A percentile compares a stretch with the other conserved stretches of the same genome.
Conservation (phyloP, 148 eudicot species). For the Nepenthes gracilis region DNA sequence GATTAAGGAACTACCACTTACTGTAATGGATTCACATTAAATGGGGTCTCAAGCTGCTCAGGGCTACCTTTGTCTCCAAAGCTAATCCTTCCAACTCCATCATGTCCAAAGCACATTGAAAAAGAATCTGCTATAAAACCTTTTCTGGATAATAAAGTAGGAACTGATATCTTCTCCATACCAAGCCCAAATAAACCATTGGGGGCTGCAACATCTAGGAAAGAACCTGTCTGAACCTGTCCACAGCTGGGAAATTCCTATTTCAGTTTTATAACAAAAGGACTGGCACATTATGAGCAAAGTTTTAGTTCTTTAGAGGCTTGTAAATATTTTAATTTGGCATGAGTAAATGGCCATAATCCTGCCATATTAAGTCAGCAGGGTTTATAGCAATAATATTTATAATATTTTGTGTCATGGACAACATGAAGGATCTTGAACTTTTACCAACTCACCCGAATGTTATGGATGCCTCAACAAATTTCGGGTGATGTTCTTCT, state of each 20-base stretch:
- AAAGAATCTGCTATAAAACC: constrained; percentile 76
- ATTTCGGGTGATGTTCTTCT: constrained; percentile 37
- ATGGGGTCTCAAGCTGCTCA: constrained; percentile 68
- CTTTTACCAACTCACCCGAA: constrained; percentile 62
- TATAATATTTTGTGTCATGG: neutral
- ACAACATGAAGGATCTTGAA: neutral
- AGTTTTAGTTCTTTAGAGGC: too few species aligned
- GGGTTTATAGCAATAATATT: neutral
- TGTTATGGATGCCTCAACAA: constrained; percentile 48
- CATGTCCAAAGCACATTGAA: constrained; percentile 90
- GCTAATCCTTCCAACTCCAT: constrained; percentile 82
- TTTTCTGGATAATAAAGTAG: constrained; percentile 65
- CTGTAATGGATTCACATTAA: constrained; percentile 60
- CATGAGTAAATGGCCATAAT: too few species aligned
- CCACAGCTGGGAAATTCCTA: constrained; percentile 64
- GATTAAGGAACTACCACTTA: constrained; percentile 51
- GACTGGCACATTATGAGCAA: neutral
- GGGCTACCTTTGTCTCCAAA: constrained; percentile 85
- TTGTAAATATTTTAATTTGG: too few species aligned
- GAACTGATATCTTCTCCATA: constrained; percentile 84
- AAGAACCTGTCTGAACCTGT: constrained; percentile 90
- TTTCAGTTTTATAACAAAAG: constrained; percentile 3
- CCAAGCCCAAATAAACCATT: constrained; percentile 97
- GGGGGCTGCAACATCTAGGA: constrained; percentile 87
- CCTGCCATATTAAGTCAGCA: neutral